A percentile compares a stretch with the other conserved stretches of the same genome.
These are phyloP conservation scores for Boeremia exigua DNA, from an alignment of 2,329 filamentous ascomycete genomes.

Conservation along the genomic window DNA sequence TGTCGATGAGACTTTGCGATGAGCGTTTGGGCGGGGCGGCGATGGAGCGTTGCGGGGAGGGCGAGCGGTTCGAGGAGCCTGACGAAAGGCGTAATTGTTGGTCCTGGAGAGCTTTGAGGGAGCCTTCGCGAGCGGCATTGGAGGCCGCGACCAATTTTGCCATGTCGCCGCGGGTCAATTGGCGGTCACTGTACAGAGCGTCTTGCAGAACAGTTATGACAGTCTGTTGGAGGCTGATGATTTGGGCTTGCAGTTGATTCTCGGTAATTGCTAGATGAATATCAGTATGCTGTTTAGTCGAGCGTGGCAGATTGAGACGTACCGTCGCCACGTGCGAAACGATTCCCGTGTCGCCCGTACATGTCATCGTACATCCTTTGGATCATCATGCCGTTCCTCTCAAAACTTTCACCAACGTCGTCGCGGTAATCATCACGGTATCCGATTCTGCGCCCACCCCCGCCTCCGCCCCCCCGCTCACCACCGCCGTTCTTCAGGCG, in stretches of 20 bases:
- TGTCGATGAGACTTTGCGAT: conserved; percentile 26
- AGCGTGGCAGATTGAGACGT: conserved; percentile 14
- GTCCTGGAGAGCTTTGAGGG: conserved; percentile 46
- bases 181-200: conserved; percentile 50
- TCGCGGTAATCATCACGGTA: conserved; percentile 34
- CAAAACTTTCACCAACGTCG: conserved; percentile 42
- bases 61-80: conserved; percentile 17
- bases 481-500: conserved; percentile 25
- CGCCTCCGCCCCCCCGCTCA: conserved; percentile 3
- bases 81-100: conserved; percentile 43
- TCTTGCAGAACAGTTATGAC: conserved; percentile 54
- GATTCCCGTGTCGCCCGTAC: conserved; percentile 43
- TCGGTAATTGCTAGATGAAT: conserved; percentile 45
- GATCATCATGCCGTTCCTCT: conserved; percentile 42
- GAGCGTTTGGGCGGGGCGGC: conserved; percentile 33
- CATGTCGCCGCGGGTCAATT: conserved; percentile 48
- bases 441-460: conserved; percentile 6
- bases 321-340: conserved; percentile 51
- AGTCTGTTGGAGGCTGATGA: conserved; percentile 52
- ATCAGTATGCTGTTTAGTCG: conserved; percentile 5
- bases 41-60: conserved; percentile 29
- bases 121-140: conserved; percentile 50
- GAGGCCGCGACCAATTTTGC: conserved; percentile 50
- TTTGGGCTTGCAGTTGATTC: conserved; percentile 52
- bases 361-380: conserved; percentile 48